Base-by-base conservation (phyloP, 306 rosid genomes). In the Oxytropis ochrocephala region DNA sequence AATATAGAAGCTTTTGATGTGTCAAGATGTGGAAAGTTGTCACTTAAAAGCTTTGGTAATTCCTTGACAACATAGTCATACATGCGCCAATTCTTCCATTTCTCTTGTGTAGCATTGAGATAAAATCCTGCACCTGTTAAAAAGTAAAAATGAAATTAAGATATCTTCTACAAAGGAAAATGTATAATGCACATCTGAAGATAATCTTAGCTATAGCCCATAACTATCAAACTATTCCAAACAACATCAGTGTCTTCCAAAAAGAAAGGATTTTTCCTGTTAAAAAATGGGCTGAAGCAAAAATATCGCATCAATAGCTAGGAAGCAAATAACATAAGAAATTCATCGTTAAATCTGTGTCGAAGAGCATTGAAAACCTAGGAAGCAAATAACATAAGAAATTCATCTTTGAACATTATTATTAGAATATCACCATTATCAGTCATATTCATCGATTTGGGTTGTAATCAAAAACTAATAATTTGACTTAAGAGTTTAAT, bases 11-110 rank as follows among this genome's bases (percentile, higher is more conserved):
- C 98, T 53, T 79, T 83, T 10, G 85, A 86, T 42, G 90, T 81
- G 65, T 94, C 89, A 53, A 94, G 97, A 85, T 86, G 83, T 1
- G 94, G 87, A 67, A 94, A 90, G 61, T 82, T 85, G 60, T 94
- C 89, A 27, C 77, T 72, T 58, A 94, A 80, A 81, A 94, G 89
- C 67, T 80, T 65, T 8, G 98, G 98, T 73, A 90, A 72, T 72
- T 94, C 98, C 79, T 87, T 88, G 67, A 90, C 96, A 72, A 94
- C 84, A 74, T 94, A 94, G 57, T 94, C 98, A 71, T 94, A 94
- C 98, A 94, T 94, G 17, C 84, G 86, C 98, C 98, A 94, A 65
- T 94, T 88, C 82, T 88, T 94, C 98, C 98, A 94, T 83, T 90
- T 94, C 80, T 94, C 96, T 84, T 94, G 89, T 54, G 92, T 85